Evolutionary conservation across 805 yeast species (phyloP).

Genomic region (Candida caryicola): DNA sequence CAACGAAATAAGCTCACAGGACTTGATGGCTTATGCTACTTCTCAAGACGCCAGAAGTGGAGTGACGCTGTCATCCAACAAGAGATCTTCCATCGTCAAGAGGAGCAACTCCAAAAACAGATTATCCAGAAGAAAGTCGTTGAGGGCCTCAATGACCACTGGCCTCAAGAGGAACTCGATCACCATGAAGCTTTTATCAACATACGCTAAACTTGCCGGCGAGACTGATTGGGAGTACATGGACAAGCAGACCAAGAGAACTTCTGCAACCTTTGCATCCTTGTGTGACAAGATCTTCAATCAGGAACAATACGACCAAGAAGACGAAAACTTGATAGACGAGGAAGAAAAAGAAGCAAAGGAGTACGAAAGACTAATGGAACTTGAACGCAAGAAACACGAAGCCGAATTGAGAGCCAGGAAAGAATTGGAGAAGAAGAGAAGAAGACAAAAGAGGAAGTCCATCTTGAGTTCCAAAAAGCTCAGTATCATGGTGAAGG

Average conservation of each 20-base stretch:
- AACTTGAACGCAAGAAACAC: slow-evolving; percentile 45
- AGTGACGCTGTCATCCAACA: slow-evolving; percentile 14
- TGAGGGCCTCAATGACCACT: slow-evolving; percentile 39
- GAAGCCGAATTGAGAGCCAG: slow-evolving; percentile 52
- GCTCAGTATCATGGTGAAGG: slow-evolving; percentile 35
- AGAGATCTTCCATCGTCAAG: slow-evolving; percentile 28
- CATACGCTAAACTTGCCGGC: slow-evolving; percentile 67
- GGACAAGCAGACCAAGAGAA: slow-evolving; percentile 70
- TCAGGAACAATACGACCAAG: slow-evolving; percentile 54
- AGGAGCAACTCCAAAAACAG: slow-evolving; percentile 28
- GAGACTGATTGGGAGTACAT: slow-evolving; percentile 67
- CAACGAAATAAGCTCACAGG: slow-evolving; percentile 17
- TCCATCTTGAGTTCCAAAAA: slow-evolving; percentile 38
- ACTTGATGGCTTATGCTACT: slow-evolving; percentile 29
- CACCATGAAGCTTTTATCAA: slow-evolving; percentile 65
- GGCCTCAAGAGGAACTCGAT: slow-evolving; percentile 65
- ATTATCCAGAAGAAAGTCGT: slow-evolving; percentile 33
- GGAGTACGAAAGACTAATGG: slow-evolving; percentile 48
- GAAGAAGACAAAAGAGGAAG: slow-evolving; percentile 39
- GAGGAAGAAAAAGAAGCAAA: slow-evolving; percentile 42
- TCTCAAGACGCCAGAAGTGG: slow-evolving; percentile 10
- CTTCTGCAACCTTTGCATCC: slow-evolving; percentile 75
- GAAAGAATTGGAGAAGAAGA: slow-evolving; percentile 45
- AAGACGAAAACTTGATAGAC: slow-evolving; percentile 45
- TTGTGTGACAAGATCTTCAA: slow-evolving; percentile 74